Evolutionary conservation across 108 stramenopile genomes (phyloP).

Genomic region (Skeletonema marinoi): DNA sequence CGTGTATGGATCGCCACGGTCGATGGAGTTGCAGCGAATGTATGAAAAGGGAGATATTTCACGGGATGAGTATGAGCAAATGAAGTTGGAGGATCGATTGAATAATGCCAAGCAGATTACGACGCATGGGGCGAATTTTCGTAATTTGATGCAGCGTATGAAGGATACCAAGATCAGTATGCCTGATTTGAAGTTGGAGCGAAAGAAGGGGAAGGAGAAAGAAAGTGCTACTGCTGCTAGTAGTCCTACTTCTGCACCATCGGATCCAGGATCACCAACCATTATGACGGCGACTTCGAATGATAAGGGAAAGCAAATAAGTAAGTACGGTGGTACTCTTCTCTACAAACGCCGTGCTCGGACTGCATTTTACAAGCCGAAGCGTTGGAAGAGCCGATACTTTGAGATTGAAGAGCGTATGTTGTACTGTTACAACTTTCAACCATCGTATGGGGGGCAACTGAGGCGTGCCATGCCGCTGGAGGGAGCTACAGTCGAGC

Average conservation of each 20-base stretch:
- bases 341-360: constrained; percentile 81
- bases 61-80: constrained; percentile 77
- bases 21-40: constrained; percentile 82
- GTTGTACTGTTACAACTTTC: constrained; percentile 88
- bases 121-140: constrained; percentile 46
- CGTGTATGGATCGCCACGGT: constrained; percentile 83
- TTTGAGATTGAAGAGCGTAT: constrained; percentile 94
- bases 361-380: constrained; percentile 69
- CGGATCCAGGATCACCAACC: background rate
- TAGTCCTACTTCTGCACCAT: constrained; percentile 12
- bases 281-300: background rate
- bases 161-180: constrained; percentile 19
- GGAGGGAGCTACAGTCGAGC: constrained; percentile 72
- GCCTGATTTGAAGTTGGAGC: constrained; percentile 34
- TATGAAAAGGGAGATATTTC: constrained; percentile 92
- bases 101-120: constrained; percentile 90
- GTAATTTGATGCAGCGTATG: constrained; percentile 38
- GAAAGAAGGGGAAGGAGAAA: constrained; percentile 30
- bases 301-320: constrained; percentile 19
- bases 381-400: constrained; percentile 91
- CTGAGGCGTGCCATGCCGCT: constrained; percentile 88
- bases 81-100: constrained; percentile 93
- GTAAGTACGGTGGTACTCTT: constrained; percentile 69
- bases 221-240: constrained; percentile 5
- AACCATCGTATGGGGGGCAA: constrained; percentile 39